Conservation (phyloP, 805 yeast genomes). For the Starmerella floricola region DNA sequence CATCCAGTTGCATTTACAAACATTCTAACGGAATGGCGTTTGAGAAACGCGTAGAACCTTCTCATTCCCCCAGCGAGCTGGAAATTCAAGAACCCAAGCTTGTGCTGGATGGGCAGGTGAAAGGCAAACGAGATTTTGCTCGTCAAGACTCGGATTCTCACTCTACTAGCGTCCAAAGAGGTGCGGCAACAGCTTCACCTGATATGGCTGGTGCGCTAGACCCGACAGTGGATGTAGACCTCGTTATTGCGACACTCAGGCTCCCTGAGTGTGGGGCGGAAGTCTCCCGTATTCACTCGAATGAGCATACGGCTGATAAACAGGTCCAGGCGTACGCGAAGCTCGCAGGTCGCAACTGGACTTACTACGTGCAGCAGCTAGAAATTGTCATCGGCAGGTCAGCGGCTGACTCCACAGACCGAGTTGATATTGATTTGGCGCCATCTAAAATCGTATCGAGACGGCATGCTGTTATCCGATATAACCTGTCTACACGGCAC, state of each 20-base stretch:
- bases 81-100: not conserved
- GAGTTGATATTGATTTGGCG: slow-evolving; percentile 72
- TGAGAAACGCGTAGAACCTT: slow-evolving; percentile 17
- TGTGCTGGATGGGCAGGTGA: not conserved
- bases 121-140: not conserved
- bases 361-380: slow-evolving; percentile 75
- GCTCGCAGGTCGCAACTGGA: slow-evolving; percentile 86
- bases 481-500: slow-evolving; percentile 56
- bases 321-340: slow-evolving; percentile 98
- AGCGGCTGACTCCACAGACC: slow-evolving; percentile 35
- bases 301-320: slow-evolving; percentile 48
- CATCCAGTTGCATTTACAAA: slow-evolving; percentile 12
- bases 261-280: slow-evolving; percentile 61
- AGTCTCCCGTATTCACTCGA: slow-evolving; percentile 62
- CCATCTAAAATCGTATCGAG: slow-evolving; percentile 96
- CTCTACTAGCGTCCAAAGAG: not conserved
- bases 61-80: slow-evolving; percentile 1
- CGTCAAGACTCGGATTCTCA: not conserved
- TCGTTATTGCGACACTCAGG: slow-evolving; percentile 53
- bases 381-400: slow-evolving; percentile 77
- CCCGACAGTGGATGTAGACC: slow-evolving; percentile 16
- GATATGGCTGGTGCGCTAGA: no score
- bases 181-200: not conserved
- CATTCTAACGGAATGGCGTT: slow-evolving; percentile 15
- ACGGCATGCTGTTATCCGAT: slow-evolving; percentile 73